Percentiles rank a stretch among this genome's conserved stretches.
Conservation (phyloP, 306 rosid species). For the Casuarina glauca region DNA sequence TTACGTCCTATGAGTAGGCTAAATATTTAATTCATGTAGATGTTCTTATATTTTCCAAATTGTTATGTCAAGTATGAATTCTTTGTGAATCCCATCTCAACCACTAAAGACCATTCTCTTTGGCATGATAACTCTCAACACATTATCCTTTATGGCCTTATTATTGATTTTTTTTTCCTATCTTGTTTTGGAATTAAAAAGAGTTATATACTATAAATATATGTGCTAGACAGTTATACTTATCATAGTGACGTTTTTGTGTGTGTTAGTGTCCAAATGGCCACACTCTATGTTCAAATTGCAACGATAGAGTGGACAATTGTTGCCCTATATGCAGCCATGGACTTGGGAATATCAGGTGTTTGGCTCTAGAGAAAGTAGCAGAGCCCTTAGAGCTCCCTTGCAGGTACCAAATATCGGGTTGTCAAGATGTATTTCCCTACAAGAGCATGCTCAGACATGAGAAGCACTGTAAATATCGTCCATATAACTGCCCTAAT, state of each 20-base stretch:
- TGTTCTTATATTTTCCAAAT: neutral
- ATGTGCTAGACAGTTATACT: neutral
- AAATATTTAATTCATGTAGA: neutral
- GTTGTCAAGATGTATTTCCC: slow-evolving; percentile 51
- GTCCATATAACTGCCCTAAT: slow-evolving; percentile 54
- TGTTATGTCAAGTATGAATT: neutral
- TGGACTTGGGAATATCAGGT: slow-evolving; percentile 60
- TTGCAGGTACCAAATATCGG: slow-evolving; percentile 42
- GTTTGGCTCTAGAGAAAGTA: slow-evolving; percentile 56
- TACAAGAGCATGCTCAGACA: slow-evolving; percentile 56
- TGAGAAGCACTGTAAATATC: slow-evolving; percentile 50
- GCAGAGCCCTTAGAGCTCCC: slow-evolving; percentile 60
- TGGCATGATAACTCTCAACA: neutral
- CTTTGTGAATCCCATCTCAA: neutral
- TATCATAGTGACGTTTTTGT: slow-evolving; percentile 2
- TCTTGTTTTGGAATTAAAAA: neutral
- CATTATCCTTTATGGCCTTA: neutral
- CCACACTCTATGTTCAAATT: slow-evolving; percentile 59
- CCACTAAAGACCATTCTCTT: neutral
- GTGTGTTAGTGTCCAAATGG: slow-evolving; percentile 52
- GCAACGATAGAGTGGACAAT: slow-evolving; percentile 52
- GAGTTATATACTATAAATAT: neutral
- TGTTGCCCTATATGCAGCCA: slow-evolving; percentile 58
- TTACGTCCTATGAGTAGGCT: neutral
- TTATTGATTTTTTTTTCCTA: neutral